Evolutionary conservation across 768 basidiomycete species (phyloP).

Genomic region (Rhodotorula kratochvilovae): DNA sequence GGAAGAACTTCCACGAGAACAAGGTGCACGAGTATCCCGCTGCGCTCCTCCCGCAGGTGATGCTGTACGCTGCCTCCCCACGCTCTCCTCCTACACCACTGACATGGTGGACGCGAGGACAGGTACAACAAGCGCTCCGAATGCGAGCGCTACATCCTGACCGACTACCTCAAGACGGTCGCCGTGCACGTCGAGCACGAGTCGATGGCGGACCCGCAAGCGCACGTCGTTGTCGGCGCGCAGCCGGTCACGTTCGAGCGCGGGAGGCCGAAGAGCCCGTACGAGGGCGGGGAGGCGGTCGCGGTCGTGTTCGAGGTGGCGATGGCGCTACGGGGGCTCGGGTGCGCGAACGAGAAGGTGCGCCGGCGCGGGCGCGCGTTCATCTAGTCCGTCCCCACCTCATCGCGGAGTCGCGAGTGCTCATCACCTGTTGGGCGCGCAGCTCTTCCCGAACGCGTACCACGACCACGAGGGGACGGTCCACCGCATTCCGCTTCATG

Average conservation of each 20-base stretch:
- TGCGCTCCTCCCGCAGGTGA: neutral
- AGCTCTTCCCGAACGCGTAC: neutral
- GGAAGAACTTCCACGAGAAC: neutral
- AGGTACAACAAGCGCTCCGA: neutral
- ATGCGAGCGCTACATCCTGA: neutral
- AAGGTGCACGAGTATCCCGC: too few species aligned
- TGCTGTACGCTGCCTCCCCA: neutral
- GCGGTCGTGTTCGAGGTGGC: neutral
- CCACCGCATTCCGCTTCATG: neutral
- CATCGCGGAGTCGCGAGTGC: neutral
- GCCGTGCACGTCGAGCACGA: constrained; percentile 1
- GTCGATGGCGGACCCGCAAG: neutral
- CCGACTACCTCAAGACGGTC: neutral
- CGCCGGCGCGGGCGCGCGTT: neutral
- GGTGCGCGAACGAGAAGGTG: neutral
- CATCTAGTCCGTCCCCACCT: neutral
- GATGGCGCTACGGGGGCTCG: neutral
- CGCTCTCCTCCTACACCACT: neutral
- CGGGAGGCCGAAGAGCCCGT: neutral
- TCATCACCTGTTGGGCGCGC: too few species aligned
- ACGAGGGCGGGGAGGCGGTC: neutral
- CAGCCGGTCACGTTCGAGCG: neutral
- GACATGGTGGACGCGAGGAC: neutral
- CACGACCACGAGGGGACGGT: neutral
- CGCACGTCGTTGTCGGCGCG: neutral